phyloP scores from a whole-genome alignment of 805 yeast genomes.

The Candida ortonii region DNA sequence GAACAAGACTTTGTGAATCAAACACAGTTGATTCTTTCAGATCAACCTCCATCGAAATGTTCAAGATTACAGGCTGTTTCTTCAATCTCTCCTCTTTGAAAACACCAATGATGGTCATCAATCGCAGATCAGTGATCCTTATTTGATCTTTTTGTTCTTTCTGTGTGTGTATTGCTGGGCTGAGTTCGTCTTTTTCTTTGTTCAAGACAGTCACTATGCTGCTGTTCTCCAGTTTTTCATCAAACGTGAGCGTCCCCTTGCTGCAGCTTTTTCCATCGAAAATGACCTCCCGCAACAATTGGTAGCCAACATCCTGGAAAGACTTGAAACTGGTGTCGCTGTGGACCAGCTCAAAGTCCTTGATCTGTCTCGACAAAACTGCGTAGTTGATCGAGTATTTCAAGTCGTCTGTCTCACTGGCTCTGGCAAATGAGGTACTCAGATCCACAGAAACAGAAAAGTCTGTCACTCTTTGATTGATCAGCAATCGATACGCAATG shows the following conservation, averaged over 20 bases:
- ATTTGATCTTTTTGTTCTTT: slow-evolving; percentile 19
- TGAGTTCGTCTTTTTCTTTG: slow-evolving; percentile 1
- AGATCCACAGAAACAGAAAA: slow-evolving; percentile 46
- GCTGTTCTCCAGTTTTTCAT: slow-evolving; percentile 7
- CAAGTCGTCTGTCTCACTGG: slow-evolving; percentile 81
- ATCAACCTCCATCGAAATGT: slow-evolving; percentile 45
- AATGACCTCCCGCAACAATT: slow-evolving; percentile 19
- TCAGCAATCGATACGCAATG: slow-evolving; percentile 30
- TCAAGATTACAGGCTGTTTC: slow-evolving; percentile 69
- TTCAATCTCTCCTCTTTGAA: slow-evolving; percentile 85
- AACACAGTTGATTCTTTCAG: slow-evolving; percentile 23
- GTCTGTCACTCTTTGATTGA: slow-evolving; percentile 12
- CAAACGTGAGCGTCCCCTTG: slow-evolving; percentile 16
- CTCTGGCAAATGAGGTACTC: slow-evolving; percentile 63
- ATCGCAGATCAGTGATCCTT: slow-evolving; percentile 47
- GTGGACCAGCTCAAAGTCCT: slow-evolving; percentile 45
- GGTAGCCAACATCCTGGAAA: slow-evolving; percentile 36
- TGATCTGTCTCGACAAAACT: slow-evolving; percentile 66
- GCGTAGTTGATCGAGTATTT: slow-evolving; percentile 86
- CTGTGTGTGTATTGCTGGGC: not conserved
- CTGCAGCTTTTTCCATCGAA: slow-evolving; percentile 19
- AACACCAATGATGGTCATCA: slow-evolving; percentile 85
- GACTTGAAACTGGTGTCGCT: slow-evolving; percentile 40
- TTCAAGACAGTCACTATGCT: slow-evolving; percentile 10
- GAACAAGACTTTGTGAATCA: slow-evolving; percentile 42